These are phyloP conservation scores for Colletotrichum sp. DNA, from an alignment of 2,329 filamentous ascomycete genomes.

Conservation along the genomic window DNA sequence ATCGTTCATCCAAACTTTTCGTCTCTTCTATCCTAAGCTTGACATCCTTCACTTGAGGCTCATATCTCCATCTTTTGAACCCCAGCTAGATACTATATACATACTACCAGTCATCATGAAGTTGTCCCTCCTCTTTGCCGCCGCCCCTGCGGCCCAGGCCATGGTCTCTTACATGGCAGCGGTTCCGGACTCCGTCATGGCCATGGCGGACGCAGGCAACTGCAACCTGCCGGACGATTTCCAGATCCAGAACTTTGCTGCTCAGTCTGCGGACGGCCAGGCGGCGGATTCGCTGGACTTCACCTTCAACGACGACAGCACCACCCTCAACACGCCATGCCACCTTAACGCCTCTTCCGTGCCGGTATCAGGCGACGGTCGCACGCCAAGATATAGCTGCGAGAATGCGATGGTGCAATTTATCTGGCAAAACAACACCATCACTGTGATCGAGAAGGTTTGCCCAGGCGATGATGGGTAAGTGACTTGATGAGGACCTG, in stretches of 20 bases:
- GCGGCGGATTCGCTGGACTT: constrained; percentile 41
- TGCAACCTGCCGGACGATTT: constrained; percentile 45
- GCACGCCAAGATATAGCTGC: constrained; percentile 46
- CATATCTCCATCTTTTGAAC: not conserved
- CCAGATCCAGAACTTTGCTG: constrained; percentile 42
- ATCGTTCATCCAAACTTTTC: not conserved
- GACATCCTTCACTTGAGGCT: not conserved
- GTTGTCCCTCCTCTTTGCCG: constrained; percentile 16
- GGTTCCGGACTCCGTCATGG: constrained; percentile 19
- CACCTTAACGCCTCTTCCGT: constrained; percentile 46
- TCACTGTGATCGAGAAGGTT: constrained; percentile 50
- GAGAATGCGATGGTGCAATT: constrained; percentile 46
- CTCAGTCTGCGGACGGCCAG: constrained; percentile 36
- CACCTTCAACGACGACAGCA: constrained; percentile 44
- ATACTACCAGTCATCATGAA: constrained; percentile 14
- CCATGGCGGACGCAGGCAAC: constrained; percentile 20
- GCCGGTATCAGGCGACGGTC: constrained; percentile 33
- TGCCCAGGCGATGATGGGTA: constrained; percentile 44
- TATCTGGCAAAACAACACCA: constrained; percentile 40
- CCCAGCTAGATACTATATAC: not conserved
- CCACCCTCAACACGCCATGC: constrained; percentile 45
- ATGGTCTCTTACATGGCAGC: constrained; percentile 23
- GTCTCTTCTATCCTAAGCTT: not conserved
- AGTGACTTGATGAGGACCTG: constrained; percentile 15
- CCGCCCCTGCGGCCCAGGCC: constrained; percentile 21